A percentile compares a stretch with the other conserved stretches of the same genome.
Evolutionary conservation across 2,329 filamentous ascomycete species (phyloP).

Genomic region (Colletotrichum kahawae): DNA sequence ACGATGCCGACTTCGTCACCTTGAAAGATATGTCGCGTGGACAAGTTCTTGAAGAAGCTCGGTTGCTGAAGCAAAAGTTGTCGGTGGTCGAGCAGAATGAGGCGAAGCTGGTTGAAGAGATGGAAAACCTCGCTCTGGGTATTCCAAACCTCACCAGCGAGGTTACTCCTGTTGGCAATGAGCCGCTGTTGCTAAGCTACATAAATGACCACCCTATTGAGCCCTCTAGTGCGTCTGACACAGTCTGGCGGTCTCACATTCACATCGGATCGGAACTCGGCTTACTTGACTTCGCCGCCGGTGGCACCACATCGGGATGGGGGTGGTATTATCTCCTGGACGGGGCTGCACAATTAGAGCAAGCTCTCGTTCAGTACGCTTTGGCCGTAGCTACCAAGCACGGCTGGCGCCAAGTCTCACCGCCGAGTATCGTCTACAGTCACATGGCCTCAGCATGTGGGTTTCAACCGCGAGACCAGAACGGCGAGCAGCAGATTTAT

Average conservation of each 20-base stretch:
- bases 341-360: conserved; percentile 91
- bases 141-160: conserved; percentile 86
- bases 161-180: conserved; percentile 73
- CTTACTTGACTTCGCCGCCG: conserved; percentile 86
- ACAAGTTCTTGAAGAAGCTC: conserved; percentile 67
- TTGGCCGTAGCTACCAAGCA: conserved; percentile 72
- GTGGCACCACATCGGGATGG: conserved; percentile 87
- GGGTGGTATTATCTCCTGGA: conserved; percentile 98
- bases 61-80: conserved; percentile 67
- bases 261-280: conserved; percentile 86
- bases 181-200: conserved; percentile 72
- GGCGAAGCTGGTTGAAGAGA: conserved; percentile 64
- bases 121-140: conserved; percentile 75
- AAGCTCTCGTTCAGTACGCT: conserved; percentile 88
- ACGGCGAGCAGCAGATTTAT: conserved; percentile 94
- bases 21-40: conserved; percentile 47
- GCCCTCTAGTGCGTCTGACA: conserved; percentile 36
- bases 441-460: conserved; percentile 92
- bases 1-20: conserved; percentile 42
- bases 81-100: conserved; percentile 66
- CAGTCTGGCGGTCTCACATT: conserved; percentile 76
- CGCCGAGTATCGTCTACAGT: conserved; percentile 89
- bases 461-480: conserved; percentile 89
- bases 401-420: conserved; percentile 82
- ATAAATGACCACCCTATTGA: conserved; percentile 73